Evolutionary conservation across 257 asterid genomes (phyloP), one percentile per base, ranked within the genome.

Genomic region (Avicennia marina): DNA sequence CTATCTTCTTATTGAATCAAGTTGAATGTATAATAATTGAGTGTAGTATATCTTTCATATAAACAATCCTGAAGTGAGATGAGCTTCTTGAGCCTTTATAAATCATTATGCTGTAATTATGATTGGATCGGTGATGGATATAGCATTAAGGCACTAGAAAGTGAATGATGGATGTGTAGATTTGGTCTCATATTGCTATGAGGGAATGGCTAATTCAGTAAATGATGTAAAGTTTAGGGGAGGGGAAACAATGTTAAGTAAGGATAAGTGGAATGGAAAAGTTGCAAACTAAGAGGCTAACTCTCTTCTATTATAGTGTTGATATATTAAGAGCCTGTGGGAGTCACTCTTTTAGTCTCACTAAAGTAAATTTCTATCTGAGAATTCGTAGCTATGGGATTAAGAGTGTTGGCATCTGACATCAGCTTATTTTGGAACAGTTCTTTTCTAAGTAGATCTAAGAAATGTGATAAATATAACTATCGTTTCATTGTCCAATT

Each of bases 141-240:
- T 36, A n/a, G n/a, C n/a, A n/a, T n/a, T n/a, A 19, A 32, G 56
- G 19, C 15, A 10, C 31, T 50, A 7, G 39, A 41, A 26, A 51
- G 47, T 38, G 62, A 38, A 12, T 31, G 6, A 58, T 44, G 27
- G 13, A 29, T 32, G 4, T 10, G 44, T 26, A n/a, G 21, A 32
- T 34, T 25, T 51, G 44, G 53, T n/a, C 6, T 47, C 49, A 19
- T 52, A 17, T 29, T 57, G 61, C 44, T 25, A 50, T 9, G 21
- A 24, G 32, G 38, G 40, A 43, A 21, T 47, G 45, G n/a, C 36
- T n/a, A 9, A 36, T 62, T 57, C 43, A 26, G 41, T 53, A 47
- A 48, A 13, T 57, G 27, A 42, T 49, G 53, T 49, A 42, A 40
- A 43, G 26, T 49, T 50, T 53, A 40, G 26, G 54, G 12, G 15